Evolutionary conservation across 495 filamentous ascomycete species (phyloP), one percentile per base, ranked within the genome.

Genomic region (Hypoxylon trugodes): DNA sequence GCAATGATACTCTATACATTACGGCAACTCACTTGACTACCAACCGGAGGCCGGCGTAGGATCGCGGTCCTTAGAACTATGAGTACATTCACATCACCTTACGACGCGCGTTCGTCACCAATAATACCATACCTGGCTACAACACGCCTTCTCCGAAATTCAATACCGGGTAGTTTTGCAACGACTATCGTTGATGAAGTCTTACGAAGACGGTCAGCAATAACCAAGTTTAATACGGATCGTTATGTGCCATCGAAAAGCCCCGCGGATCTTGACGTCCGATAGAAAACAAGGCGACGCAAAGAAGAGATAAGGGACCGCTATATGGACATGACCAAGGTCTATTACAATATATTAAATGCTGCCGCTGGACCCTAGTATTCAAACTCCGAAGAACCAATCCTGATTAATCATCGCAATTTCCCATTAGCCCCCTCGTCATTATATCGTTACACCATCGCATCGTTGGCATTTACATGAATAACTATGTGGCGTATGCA

Each of bases 401-500:
- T 42, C 3, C 16, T n/a, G n/a, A 13, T 26, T 9, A 15, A 16
- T 30, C 13, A 40, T 40, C 6, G 13, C 12, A 40, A 15, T 2
- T 6, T 28, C 13, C 36, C 36, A 40, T 3, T 36, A 36, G 32
- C 3, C 32, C 15, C 32, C n/a, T n/a, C n/a, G n/a, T 18, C 10
- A 50, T 45, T 6, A 28, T 2, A 3, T 45, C 22, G 22, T 28
- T 22, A 13, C 46, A 25, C 33, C 22, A n/a, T 16, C 40, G 3
- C 15, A n/a, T 47, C 10, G 25, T 16, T 65, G 26, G n/a, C n/a
- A n/a, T n/a, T 43, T 24, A 43, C 10, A 1, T 16, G 15, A 42
- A 42, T 13, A 12, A 26, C 74, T 40, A 79, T 61, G 43, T 53
- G 36, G 63, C 69, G 61, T 73, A 76, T 21, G 65, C 69, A 6